phyloP scores from a whole-genome alignment of 1,284 basidiomycete species.

The Tylopilus sp. region DNA sequence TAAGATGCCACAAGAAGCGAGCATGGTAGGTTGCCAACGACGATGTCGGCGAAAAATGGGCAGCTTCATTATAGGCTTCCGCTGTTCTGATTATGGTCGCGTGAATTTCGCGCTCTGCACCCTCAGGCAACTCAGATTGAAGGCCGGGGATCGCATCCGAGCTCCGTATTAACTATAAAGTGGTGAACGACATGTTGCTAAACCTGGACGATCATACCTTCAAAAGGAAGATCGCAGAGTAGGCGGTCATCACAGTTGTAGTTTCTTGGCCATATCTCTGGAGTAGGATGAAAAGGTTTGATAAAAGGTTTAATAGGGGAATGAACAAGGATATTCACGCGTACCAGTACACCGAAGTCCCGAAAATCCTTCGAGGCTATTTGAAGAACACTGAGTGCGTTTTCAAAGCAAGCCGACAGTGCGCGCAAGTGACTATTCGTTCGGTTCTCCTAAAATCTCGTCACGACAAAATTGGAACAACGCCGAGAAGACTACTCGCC shows the following conservation, averaged over 20 bases:
- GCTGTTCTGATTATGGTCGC: slow-evolving; percentile 59
- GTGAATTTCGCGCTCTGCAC: slow-evolving; percentile 58
- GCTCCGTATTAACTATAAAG: slow-evolving; percentile 56
- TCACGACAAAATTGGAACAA: slow-evolving; percentile 5
- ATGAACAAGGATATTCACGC: slow-evolving; percentile 25
- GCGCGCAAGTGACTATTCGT: slow-evolving; percentile 60
- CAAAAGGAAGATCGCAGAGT: slow-evolving; percentile 71
- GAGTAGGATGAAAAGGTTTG: not conserved
- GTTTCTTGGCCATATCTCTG: slow-evolving; percentile 80
- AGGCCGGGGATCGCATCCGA: slow-evolving; percentile 47
- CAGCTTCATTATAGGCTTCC: slow-evolving; percentile 68
- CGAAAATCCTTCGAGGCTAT: slow-evolving; percentile 71
- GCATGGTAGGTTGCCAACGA: slow-evolving; percentile 64
- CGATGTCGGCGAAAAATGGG: slow-evolving; percentile 53
- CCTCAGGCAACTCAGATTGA: slow-evolving; percentile 49
- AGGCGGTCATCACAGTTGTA: slow-evolving; percentile 77
- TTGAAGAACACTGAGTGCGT: slow-evolving; percentile 61
- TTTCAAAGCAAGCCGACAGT: slow-evolving; percentile 63
- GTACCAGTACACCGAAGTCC: slow-evolving; percentile 66
- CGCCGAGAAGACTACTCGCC: slow-evolving; percentile 35
- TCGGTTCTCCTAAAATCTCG: slow-evolving; percentile 38
- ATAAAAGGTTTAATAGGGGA: not conserved
- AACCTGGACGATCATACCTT: slow-evolving; percentile 43
- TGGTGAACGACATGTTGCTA: slow-evolving; percentile 10
- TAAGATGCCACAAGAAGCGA: slow-evolving; percentile 66